Evolutionary conservation across 768 basidiomycete genomes (phyloP).

Genomic region (Tricholoma flavovirens): DNA sequence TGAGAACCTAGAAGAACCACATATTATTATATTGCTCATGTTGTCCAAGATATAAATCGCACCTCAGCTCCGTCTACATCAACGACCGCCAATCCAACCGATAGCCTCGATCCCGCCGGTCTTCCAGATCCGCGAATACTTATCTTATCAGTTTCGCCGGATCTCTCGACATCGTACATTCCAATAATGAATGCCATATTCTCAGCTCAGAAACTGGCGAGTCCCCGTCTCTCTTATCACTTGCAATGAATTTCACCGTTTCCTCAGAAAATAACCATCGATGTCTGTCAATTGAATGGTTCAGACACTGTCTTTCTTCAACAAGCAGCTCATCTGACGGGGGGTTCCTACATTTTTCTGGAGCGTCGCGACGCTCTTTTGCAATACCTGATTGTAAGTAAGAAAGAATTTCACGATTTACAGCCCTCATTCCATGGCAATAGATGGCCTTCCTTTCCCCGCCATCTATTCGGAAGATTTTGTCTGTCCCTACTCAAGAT

Average conservation of each 20-base stretch:
- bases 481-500: slow-evolving; percentile 89
- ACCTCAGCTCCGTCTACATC: slow-evolving; percentile 26
- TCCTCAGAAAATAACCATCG: slow-evolving; percentile 88
- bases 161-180: slow-evolving; percentile 87
- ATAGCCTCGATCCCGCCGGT: slow-evolving; percentile 24
- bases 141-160: slow-evolving; percentile 90
- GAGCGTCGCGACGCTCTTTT: slow-evolving; percentile 78
- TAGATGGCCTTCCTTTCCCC: slow-evolving; percentile 75
- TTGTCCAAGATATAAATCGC: slow-evolving; percentile 34
- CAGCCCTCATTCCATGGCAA: slow-evolving; percentile 6
- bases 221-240: slow-evolving; percentile 19
- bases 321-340: slow-evolving; percentile 93
- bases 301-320: slow-evolving; percentile 93
- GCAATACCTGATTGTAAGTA: slow-evolving; percentile 77
- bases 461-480: slow-evolving; percentile 60
- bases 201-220: slow-evolving; percentile 92
- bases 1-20: slow-evolving; percentile 24
- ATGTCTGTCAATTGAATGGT: slow-evolving; percentile 89
- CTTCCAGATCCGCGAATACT: slow-evolving; percentile 35
- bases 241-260: background rate
- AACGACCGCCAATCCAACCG: slow-evolving; percentile 23
- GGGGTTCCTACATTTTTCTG: slow-evolving; percentile 87
- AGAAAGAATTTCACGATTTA: slow-evolving; percentile 3
- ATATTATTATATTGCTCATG: background rate
- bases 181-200: slow-evolving; percentile 99